A percentile compares a stretch with the other conserved stretches of the same genome.
phyloP scores from a whole-genome alignment of 208 protist species.

The Crithidia fasciculata region DNA sequence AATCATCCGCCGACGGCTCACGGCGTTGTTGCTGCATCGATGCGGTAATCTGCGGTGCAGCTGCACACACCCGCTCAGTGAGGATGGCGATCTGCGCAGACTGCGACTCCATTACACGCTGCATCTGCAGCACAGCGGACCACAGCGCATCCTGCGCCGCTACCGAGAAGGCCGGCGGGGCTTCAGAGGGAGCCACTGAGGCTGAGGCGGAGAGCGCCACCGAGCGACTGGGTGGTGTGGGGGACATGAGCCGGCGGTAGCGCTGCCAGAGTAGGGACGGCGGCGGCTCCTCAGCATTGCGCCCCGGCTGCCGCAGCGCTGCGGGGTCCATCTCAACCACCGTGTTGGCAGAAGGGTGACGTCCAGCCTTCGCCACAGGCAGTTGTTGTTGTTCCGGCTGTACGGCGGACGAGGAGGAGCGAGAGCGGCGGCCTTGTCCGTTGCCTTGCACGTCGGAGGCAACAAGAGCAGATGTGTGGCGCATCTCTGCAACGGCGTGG shows the following conservation, averaged over 20 bases:
- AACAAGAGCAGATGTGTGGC: not conserved
- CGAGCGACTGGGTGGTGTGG: not conserved
- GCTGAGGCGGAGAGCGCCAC: not conserved
- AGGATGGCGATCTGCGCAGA: conserved; percentile 18
- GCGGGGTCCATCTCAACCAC: not conserved
- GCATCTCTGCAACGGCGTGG: conserved; percentile 11
- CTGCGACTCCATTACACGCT: conserved; percentile 8
- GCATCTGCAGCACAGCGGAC: conserved; percentile 14
- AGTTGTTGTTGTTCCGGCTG: too few species aligned
- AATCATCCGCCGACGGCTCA: not conserved
- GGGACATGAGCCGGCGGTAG: conserved; percentile 21
- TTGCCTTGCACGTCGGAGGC: not conserved
- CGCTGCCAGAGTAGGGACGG: conserved; percentile 17
- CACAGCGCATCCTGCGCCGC: conserved; percentile 15
- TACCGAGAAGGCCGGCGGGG: not conserved
- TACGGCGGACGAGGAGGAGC: not conserved
- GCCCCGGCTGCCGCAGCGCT: not conserved
- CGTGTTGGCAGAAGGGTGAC: not conserved
- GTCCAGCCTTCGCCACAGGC: not conserved
- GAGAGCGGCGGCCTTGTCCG: not conserved
- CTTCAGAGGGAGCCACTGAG: not conserved
- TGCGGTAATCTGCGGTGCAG: not conserved
- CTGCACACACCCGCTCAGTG: not conserved
- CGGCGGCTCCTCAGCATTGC: conserved; percentile 6
- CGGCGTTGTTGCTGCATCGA: not conserved